Conservation (phyloP, 805 yeast genomes). For the Kazachstania africana region DNA sequence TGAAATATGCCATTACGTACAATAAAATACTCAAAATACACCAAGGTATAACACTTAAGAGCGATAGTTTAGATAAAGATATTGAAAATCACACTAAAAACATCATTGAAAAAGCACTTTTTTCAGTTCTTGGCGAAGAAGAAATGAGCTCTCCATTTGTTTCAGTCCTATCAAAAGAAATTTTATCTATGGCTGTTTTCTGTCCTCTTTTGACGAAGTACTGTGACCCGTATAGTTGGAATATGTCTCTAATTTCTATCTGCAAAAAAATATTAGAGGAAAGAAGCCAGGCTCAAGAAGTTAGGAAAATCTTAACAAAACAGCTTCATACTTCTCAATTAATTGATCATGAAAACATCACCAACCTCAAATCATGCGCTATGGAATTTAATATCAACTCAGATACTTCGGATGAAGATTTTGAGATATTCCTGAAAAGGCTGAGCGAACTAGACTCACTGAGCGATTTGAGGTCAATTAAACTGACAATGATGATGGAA, state of each 20-base stretch:
- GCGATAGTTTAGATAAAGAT: conserved; percentile 27
- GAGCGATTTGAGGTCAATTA: conserved; percentile 9
- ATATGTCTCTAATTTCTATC: conserved; percentile 45
- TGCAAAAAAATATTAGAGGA: conserved; percentile 60
- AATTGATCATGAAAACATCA: neutral
- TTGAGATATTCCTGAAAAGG: conserved; percentile 18
- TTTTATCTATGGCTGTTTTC: conserved; percentile 47
- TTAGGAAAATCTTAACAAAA: conserved; percentile 57
- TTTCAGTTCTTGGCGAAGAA: conserved; percentile 36
- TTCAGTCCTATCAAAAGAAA: conserved; percentile 43
- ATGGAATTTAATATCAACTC: neutral
- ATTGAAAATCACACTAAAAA: conserved; percentile 40
- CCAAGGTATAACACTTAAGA: conserved; percentile 35
- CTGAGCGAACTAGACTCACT: conserved; percentile 11
- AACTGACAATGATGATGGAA: conserved; percentile 10
- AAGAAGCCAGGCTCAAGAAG: conserved; percentile 57
- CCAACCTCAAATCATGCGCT: neutral
- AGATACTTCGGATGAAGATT: conserved; percentile 7
- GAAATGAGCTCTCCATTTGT: conserved; percentile 38
- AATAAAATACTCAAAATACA: conserved; percentile 38
- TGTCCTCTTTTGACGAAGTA: conserved; percentile 39
- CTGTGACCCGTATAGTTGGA: conserved; percentile 69
- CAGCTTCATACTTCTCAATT: conserved; percentile 34
- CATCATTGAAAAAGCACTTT: conserved; percentile 31
- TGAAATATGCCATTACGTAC: conserved; percentile 33